Conservation (phyloP, 2,329 filamentous ascomycete genomes). For the Aspergillus flavus region DNA sequence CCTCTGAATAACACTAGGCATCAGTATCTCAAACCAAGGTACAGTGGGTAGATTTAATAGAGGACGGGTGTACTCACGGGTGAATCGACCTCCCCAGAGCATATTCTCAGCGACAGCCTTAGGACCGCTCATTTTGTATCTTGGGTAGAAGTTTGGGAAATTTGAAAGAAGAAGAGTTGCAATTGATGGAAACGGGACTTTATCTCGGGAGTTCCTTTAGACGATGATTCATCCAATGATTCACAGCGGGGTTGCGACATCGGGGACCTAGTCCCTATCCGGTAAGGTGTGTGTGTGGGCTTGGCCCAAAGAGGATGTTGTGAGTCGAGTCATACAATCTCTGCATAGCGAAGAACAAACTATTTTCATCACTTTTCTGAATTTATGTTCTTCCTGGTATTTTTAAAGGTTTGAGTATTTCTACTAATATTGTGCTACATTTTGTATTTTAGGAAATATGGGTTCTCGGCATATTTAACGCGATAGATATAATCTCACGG, state of each 20-base stretch:
- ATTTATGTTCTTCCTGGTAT: too few relatives aligned
- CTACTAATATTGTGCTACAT: too few relatives aligned
- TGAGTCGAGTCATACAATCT: background rate
- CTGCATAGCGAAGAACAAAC: too few relatives aligned
- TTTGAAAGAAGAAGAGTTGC: background rate
- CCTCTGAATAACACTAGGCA: slow-evolving; percentile 55
- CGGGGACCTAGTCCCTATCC: slow-evolving; percentile 13
- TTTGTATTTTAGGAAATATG: too few relatives aligned
- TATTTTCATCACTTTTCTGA: too few relatives aligned
- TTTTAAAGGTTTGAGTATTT: too few relatives aligned
- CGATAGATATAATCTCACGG: background rate
- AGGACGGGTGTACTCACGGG: slow-evolving; percentile 44
- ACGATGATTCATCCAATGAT: slow-evolving; percentile 12
- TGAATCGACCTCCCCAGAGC: slow-evolving; percentile 66
- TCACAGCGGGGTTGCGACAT: slow-evolving; percentile 15
- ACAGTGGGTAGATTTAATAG: background rate
- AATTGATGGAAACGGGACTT: background rate
- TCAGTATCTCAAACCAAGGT: slow-evolving; percentile 17
- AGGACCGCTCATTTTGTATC: slow-evolving; percentile 37
- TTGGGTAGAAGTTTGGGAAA: background rate
- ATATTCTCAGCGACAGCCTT: slow-evolving; percentile 51
- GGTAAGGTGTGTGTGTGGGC: background rate
- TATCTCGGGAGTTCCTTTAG: background rate
- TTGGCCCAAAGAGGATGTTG: background rate
- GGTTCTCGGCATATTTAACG: too few relatives aligned